A percentile compares a stretch with the other conserved stretches of the same genome.
These are phyloP conservation scores for Starmera dryadoides DNA, from an alignment of 805 yeast genomes.

Conservation along the genomic window DNA sequence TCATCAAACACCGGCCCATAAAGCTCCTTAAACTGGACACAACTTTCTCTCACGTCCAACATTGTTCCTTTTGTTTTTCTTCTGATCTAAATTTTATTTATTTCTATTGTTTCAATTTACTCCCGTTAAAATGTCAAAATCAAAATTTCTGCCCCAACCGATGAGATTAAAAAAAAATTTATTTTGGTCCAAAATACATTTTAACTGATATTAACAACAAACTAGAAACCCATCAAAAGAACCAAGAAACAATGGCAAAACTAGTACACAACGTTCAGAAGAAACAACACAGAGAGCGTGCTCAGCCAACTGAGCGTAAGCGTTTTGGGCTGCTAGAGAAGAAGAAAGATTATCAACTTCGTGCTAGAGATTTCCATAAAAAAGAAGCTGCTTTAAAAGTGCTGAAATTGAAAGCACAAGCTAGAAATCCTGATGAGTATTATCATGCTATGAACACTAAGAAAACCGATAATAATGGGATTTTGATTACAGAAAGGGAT, in stretches of 20 bases:
- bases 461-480: slow-evolving; percentile 64
- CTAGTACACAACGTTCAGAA: slow-evolving; percentile 88
- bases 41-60: not conserved
- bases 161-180: not conserved
- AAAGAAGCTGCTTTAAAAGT: slow-evolving; percentile 59
- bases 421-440: slow-evolving; percentile 90
- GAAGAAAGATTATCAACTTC: slow-evolving; percentile 74
- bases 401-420: slow-evolving; percentile 62
- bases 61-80: no score
- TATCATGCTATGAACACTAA: slow-evolving; percentile 84
- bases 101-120: no score
- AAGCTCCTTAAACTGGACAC: not conserved
- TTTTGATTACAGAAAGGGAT: slow-evolving; percentile 58
- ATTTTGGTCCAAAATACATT: not conserved
- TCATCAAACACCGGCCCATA: not conserved
- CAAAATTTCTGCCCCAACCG: not conserved
- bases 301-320: slow-evolving; percentile 72
- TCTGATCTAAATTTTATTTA: no score
- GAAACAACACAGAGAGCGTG: slow-evolving; percentile 91
- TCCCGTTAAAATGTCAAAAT: no score
- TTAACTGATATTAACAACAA: not conserved
- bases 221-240: not conserved
- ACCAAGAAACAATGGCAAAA: slow-evolving; percentile 49
- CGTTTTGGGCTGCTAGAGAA: slow-evolving; percentile 85
- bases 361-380: slow-evolving; percentile 60